Evolutionary conservation across 768 basidiomycete species (phyloP), one percentile per base, ranked within the genome.

Genomic region (Paxillus ammoniavirescens): DNA sequence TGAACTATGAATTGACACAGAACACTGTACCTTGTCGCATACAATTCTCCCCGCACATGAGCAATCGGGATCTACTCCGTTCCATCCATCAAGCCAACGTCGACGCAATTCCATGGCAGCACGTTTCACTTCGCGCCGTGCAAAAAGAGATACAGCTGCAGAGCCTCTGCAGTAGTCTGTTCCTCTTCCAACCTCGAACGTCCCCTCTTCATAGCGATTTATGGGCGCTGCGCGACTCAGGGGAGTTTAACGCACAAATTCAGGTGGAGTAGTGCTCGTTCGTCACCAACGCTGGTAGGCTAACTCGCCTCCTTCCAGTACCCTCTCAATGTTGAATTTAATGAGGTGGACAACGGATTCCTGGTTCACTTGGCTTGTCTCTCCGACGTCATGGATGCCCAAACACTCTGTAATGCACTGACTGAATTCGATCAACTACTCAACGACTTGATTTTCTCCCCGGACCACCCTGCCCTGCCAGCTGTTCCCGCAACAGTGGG

Each of bases 21-120:
- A 80, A 76, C 54, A 79, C 77, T 1, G 64, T 79, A 15, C 78
- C 77, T 6, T 78, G 71, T 48, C 73, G 77, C 8, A 61, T 79
- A 45, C 65, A 50, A n/a, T 41, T 79, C 31, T 55, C 52, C 10
- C 49, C 43, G 13, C 43, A 43, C 5, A 50, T 60, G 42, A 60
- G 45, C 4, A 77, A 74, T 51, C 64, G 63, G 33, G 71, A 71
- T 7, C 44, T 78, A 4, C 63, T 79, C 26, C 65, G 60, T 41
- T 58, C 58, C 8, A 65, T 79, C 26, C 78, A 80, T 43, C 53
- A 61, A 30, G 52, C 54, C 15, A 78, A 79, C 49, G 58, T 77
- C 28, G 65, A 72, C 2, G 72, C 72, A 14, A 60, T 77, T 51
- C 59, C 69, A 1, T 77, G 75, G 71, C 77, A 80, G 50, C 78